Percentiles rank a stretch among this genome's conserved stretches.
phyloP scores from a whole-genome alignment of 2,329 filamentous ascomycete species.

The Exophiala phaeomuriformis region DNA sequence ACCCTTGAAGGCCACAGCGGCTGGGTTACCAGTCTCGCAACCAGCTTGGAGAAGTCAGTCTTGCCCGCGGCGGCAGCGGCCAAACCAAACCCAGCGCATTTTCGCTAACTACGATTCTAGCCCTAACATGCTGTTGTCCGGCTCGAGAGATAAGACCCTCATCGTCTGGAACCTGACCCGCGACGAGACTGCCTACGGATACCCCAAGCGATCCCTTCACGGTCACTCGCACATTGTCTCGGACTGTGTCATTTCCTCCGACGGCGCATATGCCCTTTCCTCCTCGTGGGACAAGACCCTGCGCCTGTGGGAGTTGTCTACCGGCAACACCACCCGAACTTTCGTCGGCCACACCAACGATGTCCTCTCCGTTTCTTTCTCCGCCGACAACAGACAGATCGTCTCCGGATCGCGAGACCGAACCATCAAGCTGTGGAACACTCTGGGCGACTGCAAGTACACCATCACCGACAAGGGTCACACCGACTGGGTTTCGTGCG shows the following conservation, averaged over 20 bases:
- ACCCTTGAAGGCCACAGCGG: constrained; percentile 98
- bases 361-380: constrained; percentile 99
- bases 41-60: constrained; percentile 95
- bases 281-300: constrained; percentile 99
- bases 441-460: constrained; percentile 99
- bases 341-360: constrained; percentile 99
- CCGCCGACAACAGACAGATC: constrained; percentile 99
- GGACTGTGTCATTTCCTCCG: constrained; percentile 99
- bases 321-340: constrained; percentile 91
- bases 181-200: constrained; percentile 95
- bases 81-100: constrained; percentile 21
- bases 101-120: constrained; percentile 43
- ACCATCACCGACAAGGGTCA: constrained; percentile 99
- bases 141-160: constrained; percentile 93
- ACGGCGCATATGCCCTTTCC: constrained; percentile 97
- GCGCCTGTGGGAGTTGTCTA: constrained; percentile 97
- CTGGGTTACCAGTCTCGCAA: constrained; percentile 98
- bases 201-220: constrained; percentile 97
- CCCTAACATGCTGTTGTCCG: constrained; percentile 99
- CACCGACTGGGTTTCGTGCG: constrained; percentile 99
- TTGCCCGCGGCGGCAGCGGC: background rate
- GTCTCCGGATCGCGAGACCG: constrained; percentile 97
- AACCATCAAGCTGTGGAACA: constrained; percentile 99
- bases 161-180: constrained; percentile 99
- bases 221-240: constrained; percentile 99